Percentiles rank a stretch among this genome's conserved stretches.
Evolutionary conservation across 2,329 filamentous ascomycete genomes (phyloP).

Genomic region (Trichoderma afroharzianum): DNA sequence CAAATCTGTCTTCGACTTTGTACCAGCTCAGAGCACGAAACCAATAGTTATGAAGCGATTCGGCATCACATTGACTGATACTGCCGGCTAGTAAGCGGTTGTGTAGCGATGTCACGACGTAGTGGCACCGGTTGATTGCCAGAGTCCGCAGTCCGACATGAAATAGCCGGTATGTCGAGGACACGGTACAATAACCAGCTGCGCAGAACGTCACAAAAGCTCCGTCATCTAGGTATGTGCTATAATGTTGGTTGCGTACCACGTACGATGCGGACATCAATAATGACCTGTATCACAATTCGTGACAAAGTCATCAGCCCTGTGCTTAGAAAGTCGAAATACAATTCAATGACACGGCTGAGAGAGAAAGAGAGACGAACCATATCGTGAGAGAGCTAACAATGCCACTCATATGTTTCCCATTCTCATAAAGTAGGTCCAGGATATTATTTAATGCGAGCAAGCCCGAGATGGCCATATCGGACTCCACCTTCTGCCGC

Average conservation of each 20-base stretch:
- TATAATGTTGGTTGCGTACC: not conserved
- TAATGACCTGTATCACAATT: not conserved
- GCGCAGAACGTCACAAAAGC: not conserved
- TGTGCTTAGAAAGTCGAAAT: too few species aligned
- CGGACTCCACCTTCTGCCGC: not conserved
- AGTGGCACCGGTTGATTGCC: not conserved
- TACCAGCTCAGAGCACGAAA: not conserved
- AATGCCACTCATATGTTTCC: not conserved
- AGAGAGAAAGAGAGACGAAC: not conserved
- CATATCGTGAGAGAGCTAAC: not conserved
- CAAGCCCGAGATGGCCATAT: not conserved
- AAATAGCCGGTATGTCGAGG: not conserved
- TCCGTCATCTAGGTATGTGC: not conserved
- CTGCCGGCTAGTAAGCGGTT: not conserved
- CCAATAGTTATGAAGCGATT: not conserved
- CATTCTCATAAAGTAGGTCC: not conserved
- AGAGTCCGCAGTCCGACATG: not conserved
- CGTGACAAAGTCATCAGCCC: not conserved
- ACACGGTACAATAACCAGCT: not conserved
- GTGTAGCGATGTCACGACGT: not conserved
- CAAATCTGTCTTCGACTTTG: not conserved
- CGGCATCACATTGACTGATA: accelerated
- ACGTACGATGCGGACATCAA: not conserved
- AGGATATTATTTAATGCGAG: not conserved
- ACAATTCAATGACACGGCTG: too few species aligned